Base-by-base conservation (phyloP, 2,329 filamentous ascomycete genomes). In the Dryadomyces quercivorus region DNA sequence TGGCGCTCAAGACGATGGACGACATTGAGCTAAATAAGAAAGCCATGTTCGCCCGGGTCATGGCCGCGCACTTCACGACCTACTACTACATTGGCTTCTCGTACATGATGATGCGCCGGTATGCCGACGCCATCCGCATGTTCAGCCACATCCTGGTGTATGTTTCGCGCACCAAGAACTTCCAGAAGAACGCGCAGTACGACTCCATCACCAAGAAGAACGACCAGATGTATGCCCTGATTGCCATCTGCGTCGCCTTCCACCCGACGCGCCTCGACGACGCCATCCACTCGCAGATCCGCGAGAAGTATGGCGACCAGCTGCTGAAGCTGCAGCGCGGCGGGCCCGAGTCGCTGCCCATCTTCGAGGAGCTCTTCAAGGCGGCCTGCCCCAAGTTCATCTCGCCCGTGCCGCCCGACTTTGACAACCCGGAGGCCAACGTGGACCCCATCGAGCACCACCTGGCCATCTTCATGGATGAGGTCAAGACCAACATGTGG, bases 41-140 rank as follows among this genome's bases (percentile, higher is more conserved):
- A 80, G 91, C 93, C 72, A 97, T 97, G 88, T 98, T 98, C 70
- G 92, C 93, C 59, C 88, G 93, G 62, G 93, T 98, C 70, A 97
- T 98, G 93, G 92, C 93, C 54, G 93, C 93, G 56, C 93, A 98
- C 78, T 97, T 97, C 77, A 96, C 92, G 63, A 98, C 93, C 61
- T 98, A 97, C 82, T 98, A 98, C 83, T 97, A 97, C 71, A 92
- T 98, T 59, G 93, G 93, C 63, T 98, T 98, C 83, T 95, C 89
- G 63, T 98, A 98, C 85, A 97, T 98, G 92, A 98, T 98, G 93
- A 95, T 97, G 88, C 90, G 93, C 75, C 88, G 93, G 69, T 98
- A 98, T 70, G 88, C 90, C 72, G 93, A 98, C 73, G 93, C 93
- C 71, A 96, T 98, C 75, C 90, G 92, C 80, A 95, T 96, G 86